Evolutionary conservation across 495 filamentous ascomycete genomes (phyloP).

Genomic region (Thozetella sp.): DNA sequence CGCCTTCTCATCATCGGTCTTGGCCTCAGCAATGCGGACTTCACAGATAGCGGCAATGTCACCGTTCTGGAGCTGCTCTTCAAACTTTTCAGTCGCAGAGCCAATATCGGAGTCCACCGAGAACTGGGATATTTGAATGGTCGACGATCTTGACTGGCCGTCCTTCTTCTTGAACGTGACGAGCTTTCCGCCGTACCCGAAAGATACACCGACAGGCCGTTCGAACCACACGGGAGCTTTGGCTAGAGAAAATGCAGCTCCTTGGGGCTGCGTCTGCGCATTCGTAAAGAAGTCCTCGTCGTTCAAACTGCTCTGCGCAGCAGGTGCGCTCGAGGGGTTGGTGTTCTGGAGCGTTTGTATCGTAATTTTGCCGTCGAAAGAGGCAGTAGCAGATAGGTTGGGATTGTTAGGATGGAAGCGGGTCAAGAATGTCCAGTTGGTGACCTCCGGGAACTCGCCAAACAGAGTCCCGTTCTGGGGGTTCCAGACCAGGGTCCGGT

Average conservation of each 20-base stretch:
- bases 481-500: conserved; percentile 95
- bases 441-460: conserved; percentile 94
- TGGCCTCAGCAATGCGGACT: conserved; percentile 69
- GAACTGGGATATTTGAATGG: conserved; percentile 81
- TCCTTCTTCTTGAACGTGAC: conserved; percentile 69
- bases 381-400: conserved; percentile 87
- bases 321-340: conserved; percentile 61
- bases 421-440: conserved; percentile 98
- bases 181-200: conserved; percentile 95
- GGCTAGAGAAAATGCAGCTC: conserved; percentile 79
- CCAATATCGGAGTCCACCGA: conserved; percentile 87
- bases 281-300: conserved; percentile 97
- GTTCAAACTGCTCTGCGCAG: conserved; percentile 61
- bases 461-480: conserved; percentile 83
- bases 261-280: conserved; percentile 88
- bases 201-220: conserved; percentile 82
- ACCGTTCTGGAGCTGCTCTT: conserved; percentile 75
- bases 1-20: conserved; percentile 85
- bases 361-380: conserved; percentile 93
- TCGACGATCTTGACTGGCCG: conserved; percentile 67
- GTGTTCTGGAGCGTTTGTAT: conserved; percentile 94
- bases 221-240: conserved; percentile 92
- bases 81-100: conserved; percentile 82
- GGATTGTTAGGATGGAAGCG: conserved; percentile 94
- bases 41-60: conserved; percentile 82